These are phyloP conservation scores for Cubamyces lactineus DNA, from an alignment of 768 basidiomycete species.

Conservation along the genomic window DNA sequence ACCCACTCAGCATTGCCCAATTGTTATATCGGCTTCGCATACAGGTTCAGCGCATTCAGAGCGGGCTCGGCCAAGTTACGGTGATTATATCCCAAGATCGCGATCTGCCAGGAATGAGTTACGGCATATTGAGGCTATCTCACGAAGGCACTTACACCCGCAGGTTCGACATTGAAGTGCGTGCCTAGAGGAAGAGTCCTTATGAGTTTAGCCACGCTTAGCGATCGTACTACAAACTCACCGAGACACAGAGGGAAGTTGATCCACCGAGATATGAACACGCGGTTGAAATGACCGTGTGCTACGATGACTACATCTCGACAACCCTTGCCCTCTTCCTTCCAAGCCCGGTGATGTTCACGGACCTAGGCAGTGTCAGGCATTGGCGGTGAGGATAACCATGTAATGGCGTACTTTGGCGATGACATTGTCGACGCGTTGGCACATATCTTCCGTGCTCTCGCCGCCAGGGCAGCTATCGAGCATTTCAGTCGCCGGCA, in stretches of 20 bases:
- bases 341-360: slow-evolving; percentile 70
- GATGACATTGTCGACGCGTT: slow-evolving; percentile 78
- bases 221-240: slow-evolving; percentile 32
- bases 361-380: slow-evolving; percentile 52
- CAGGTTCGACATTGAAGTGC: slow-evolving; percentile 84
- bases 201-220: slow-evolving; percentile 6
- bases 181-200: slow-evolving; percentile 49
- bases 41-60: slow-evolving; percentile 73
- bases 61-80: slow-evolving; percentile 75
- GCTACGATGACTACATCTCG: slow-evolving; percentile 89
- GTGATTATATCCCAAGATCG: slow-evolving; percentile 86
- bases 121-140: background rate
- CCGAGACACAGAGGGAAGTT: slow-evolving; percentile 63
- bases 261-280: slow-evolving; percentile 84
- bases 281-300: slow-evolving; percentile 83
- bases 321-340: slow-evolving; percentile 64
- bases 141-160: slow-evolving; percentile 53
- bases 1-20: background rate
- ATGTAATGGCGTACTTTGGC: slow-evolving; percentile 51
- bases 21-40: slow-evolving; percentile 38
- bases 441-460: slow-evolving; percentile 75
- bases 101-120: slow-evolving; percentile 52
- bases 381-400: background rate
- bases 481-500: slow-evolving; percentile 1
- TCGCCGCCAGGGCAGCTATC: slow-evolving; percentile 87